Conservation (phyloP, 1,284 basidiomycete genomes). For the Leucocoprinus gongylophorus region DNA sequence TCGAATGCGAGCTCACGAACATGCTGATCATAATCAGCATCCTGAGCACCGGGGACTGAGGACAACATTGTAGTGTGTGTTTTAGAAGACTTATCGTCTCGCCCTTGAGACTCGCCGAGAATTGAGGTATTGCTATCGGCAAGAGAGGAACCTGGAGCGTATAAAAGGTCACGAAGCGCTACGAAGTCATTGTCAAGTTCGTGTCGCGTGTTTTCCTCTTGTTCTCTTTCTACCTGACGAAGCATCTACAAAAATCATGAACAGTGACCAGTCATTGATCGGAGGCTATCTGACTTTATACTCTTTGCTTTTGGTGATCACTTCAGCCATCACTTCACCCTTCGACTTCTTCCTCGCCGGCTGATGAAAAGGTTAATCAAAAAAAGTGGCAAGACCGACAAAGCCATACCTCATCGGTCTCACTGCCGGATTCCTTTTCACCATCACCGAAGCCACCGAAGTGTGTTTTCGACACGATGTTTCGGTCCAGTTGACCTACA, state of each 20-base stretch:
- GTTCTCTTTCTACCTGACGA: constrained; percentile 82
- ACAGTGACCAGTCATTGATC: not conserved
- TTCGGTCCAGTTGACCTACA: constrained; percentile 58
- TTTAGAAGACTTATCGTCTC: constrained; percentile 13
- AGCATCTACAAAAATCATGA: constrained; percentile 48
- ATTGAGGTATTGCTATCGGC: constrained; percentile 34
- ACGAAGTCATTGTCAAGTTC: constrained; percentile 88
- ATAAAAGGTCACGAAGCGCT: constrained; percentile 74
- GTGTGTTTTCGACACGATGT: constrained; percentile 63
- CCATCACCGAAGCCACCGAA: constrained; percentile 83
- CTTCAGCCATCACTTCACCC: constrained; percentile 96
- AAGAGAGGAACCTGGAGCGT: constrained; percentile 45
- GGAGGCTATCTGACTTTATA: constrained; percentile 60
- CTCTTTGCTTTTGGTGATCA: constrained; percentile 95
- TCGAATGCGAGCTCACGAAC: constrained; percentile 94
- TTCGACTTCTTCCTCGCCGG: constrained; percentile 83
- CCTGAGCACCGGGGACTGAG: constrained; percentile 30
- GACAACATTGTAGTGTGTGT: constrained; percentile 19
- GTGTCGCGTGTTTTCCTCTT: constrained; percentile 82
- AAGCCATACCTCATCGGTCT: constrained; percentile 41
- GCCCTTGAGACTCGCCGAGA: constrained; percentile 21
- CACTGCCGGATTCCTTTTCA: constrained; percentile 39
- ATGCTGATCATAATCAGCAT: constrained; percentile 79
- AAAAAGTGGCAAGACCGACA: constrained; percentile 13
- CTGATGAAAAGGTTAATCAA: constrained; percentile 31